Evolutionary conservation across 371 early-diverging fungal species (phyloP).

Genomic region (Coemansia sp.): DNA sequence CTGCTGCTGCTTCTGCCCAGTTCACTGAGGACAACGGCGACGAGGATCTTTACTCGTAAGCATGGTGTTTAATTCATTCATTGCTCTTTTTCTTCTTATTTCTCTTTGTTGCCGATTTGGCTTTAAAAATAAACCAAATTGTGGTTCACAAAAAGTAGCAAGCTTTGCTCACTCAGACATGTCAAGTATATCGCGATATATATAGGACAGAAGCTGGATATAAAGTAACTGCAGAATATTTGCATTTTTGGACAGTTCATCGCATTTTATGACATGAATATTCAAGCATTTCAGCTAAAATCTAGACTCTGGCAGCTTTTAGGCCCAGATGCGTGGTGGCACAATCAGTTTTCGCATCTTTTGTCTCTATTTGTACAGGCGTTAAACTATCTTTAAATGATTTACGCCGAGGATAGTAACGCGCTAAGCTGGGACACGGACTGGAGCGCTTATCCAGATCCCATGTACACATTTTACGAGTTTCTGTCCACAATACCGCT

Average conservation of each 20-base stretch:
- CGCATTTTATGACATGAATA: too few relatives aligned
- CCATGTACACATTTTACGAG: constrained; percentile 11
- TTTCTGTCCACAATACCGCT: constrained; percentile 33
- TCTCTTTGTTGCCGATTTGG: neutral
- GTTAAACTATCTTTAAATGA: constrained; percentile 2
- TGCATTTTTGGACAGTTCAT: too few relatives aligned
- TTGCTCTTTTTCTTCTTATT: constrained; percentile 6
- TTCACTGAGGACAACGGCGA: constrained; percentile 59
- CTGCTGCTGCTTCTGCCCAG: constrained; percentile 22
- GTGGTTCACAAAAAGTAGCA: too few relatives aligned
- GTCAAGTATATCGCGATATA: too few relatives aligned
- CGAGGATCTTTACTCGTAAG: constrained; percentile 68
- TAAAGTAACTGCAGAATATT: too few relatives aligned
- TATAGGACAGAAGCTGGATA: too few relatives aligned
- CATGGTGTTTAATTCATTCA: neutral
- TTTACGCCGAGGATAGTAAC: constrained; percentile 30
- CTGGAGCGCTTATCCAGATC: neutral
- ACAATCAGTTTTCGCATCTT: neutral
- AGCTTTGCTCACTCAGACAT: too few relatives aligned
- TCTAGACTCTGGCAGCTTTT: neutral
- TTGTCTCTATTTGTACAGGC: neutral
- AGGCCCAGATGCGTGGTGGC: neutral
- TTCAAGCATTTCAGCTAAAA: too few relatives aligned
- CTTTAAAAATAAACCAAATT: constrained; percentile 1
- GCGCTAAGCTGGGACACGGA: constrained; percentile 30